A percentile compares a stretch with the other conserved stretches of the same genome.
Conservation (phyloP, 176 grass and related monocot species). For the Carex littledalei region DNA sequence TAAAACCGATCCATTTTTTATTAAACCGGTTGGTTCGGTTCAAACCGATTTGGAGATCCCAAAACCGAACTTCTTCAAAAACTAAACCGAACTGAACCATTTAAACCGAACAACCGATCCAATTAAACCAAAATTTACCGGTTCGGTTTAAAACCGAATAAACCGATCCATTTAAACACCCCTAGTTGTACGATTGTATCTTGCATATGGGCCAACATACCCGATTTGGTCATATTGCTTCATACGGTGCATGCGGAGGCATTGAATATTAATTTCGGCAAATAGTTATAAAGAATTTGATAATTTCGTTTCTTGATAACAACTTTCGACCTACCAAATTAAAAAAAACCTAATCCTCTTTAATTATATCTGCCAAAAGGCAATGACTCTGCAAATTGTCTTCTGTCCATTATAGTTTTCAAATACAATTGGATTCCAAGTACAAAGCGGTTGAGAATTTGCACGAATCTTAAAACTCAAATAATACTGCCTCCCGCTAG, state of each 20-base stretch:
- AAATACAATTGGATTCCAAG: not conserved
- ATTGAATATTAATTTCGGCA: not conserved
- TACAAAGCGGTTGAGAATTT: not conserved
- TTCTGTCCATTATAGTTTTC: not conserved
- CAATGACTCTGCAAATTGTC: not conserved
- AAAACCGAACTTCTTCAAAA: no score
- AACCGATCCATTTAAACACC: no score
- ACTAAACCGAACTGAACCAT: no score
- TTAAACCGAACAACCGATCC: no score
- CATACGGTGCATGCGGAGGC: not conserved
- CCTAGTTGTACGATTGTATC: not conserved
- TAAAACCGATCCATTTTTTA: no score
- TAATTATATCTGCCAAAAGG: not conserved
- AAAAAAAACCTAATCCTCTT: not conserved
- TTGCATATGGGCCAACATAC: not conserved
- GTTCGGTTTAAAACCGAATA: no score
- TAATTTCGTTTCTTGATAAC: not conserved
- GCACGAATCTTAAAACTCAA: no score
- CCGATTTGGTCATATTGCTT: not conserved
- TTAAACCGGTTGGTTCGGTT: no score
- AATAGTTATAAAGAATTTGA: not conserved
- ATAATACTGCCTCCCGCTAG: no score
- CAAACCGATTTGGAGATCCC: no score
- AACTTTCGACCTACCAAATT: not conserved
- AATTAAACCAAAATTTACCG: no score